A percentile compares a stretch with the other conserved stretches of the same genome.
Evolutionary conservation across 2,329 filamentous ascomycete genomes (phyloP).

Genomic region (Talaromyces sp.): DNA sequence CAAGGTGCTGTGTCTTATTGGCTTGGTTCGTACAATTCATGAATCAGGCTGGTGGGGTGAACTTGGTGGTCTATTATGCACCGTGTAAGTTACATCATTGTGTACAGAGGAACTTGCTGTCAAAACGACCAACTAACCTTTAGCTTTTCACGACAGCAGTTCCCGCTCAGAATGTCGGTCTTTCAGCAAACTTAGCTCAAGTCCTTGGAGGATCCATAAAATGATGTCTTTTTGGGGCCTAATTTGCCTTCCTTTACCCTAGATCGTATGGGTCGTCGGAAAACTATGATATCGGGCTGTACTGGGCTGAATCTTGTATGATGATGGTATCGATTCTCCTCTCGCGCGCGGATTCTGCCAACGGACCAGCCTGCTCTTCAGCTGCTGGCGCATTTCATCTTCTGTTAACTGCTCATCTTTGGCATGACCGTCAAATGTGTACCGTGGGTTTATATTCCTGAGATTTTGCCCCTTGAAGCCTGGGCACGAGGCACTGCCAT

Average conservation of each 20-base stretch:
- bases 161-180: conserved; percentile 42
- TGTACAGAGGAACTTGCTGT: too few species aligned
- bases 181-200: conserved; percentile 32
- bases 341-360: conserved; percentile 35
- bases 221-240: conserved; percentile 36
- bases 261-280: conserved; percentile 36
- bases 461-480: conserved; percentile 47
- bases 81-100: too few species aligned
- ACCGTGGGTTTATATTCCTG: conserved; percentile 48
- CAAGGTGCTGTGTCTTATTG: conserved; percentile 41
- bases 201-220: neutral
- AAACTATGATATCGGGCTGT: conserved; percentile 33
- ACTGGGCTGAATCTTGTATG: conserved; percentile 29
- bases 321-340: conserved; percentile 37
- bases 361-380: conserved; percentile 38
- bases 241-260: conserved; percentile 43
- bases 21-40: conserved; percentile 45
- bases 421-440: conserved; percentile 44
- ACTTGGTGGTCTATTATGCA: neutral
- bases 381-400: conserved; percentile 48
- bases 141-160: conserved; percentile 19
- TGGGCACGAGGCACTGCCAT: conserved; percentile 47
- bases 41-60: conserved; percentile 24
- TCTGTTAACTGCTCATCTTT: conserved; percentile 39
- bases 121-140: too few species aligned